Conservation (phyloP, 495 filamentous ascomycete genomes). For the Talaromyces thailandensis region DNA sequence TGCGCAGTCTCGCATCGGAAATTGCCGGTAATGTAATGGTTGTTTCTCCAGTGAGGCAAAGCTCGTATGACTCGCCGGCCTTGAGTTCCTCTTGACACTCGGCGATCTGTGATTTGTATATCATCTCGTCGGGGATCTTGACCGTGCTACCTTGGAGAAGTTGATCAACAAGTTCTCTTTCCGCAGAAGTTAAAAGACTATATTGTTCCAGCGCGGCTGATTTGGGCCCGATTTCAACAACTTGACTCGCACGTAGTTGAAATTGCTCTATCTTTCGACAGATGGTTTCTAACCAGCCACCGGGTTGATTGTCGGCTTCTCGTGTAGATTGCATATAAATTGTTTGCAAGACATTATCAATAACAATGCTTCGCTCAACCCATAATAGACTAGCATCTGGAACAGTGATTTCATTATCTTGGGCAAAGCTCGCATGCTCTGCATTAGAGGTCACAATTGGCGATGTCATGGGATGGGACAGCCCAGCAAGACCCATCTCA, state of each 20-base stretch:
- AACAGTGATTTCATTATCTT: slow-evolving; percentile 27
- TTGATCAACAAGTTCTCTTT: slow-evolving; percentile 20
- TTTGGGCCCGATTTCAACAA: background rate
- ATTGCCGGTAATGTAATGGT: slow-evolving; percentile 39
- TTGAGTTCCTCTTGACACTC: slow-evolving; percentile 63
- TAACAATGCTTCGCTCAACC: slow-evolving; percentile 68
- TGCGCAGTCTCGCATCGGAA: slow-evolving; percentile 11
- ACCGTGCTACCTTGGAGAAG: slow-evolving; percentile 23
- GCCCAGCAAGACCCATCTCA: slow-evolving; percentile 61
- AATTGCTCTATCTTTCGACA: slow-evolving; percentile 13
- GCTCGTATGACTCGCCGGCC: slow-evolving; percentile 82
- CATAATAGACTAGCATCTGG: slow-evolving; percentile 73
- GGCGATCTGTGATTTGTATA: slow-evolving; percentile 57
- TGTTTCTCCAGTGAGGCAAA: slow-evolving; percentile 78
- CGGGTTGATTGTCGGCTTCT: slow-evolving; percentile 23
- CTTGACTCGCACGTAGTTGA: background rate
- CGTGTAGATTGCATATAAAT: slow-evolving; percentile 56
- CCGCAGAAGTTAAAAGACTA: slow-evolving; percentile 3
- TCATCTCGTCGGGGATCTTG: slow-evolving; percentile 37
- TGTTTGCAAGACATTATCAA: slow-evolving; percentile 57
- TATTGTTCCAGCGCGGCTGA: background rate
- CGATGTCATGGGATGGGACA: slow-evolving; percentile 22
- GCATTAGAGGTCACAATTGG: background rate
- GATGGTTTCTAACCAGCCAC: slow-evolving; percentile 31
- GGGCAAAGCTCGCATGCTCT: background rate